phyloP scores from a whole-genome alignment of 305 asterid species.

The Fraxinus nigra region DNA sequence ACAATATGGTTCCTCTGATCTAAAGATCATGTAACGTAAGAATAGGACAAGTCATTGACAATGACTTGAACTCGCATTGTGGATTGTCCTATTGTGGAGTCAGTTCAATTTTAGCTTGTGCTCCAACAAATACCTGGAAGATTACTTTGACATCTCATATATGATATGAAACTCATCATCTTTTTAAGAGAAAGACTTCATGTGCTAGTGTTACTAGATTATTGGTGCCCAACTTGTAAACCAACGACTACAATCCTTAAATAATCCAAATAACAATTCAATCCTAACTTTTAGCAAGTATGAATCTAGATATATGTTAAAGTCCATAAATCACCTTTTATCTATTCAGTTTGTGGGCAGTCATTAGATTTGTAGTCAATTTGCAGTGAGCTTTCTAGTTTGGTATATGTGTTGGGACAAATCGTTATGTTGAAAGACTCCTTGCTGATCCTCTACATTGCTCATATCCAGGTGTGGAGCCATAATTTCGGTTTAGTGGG shows the following conservation, averaged over 20 bases:
- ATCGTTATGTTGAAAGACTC: not conserved
- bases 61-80: not conserved
- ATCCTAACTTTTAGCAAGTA: not conserved
- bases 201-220: not conserved
- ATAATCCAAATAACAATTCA: not conserved
- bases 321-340: not conserved
- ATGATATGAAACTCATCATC: not conserved
- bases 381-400: not conserved
- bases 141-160: not conserved
- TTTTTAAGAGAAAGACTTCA: not conserved
- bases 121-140: not conserved
- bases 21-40: not conserved
- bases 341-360: not conserved
- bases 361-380: conserved; percentile 5
- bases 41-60: not conserved
- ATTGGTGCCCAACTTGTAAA: not conserved
- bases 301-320: not conserved
- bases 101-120: not conserved
- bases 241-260: not conserved
- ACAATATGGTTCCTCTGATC: not conserved
- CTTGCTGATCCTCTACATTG: not conserved
- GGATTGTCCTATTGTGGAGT: not conserved
- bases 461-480: not conserved
- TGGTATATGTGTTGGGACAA: not conserved
- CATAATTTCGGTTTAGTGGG: not conserved